These are phyloP conservation scores for Ceratocystis ficicola DNA, from an alignment of 2,329 filamentous ascomycete genomes.

Conservation along the genomic window DNA sequence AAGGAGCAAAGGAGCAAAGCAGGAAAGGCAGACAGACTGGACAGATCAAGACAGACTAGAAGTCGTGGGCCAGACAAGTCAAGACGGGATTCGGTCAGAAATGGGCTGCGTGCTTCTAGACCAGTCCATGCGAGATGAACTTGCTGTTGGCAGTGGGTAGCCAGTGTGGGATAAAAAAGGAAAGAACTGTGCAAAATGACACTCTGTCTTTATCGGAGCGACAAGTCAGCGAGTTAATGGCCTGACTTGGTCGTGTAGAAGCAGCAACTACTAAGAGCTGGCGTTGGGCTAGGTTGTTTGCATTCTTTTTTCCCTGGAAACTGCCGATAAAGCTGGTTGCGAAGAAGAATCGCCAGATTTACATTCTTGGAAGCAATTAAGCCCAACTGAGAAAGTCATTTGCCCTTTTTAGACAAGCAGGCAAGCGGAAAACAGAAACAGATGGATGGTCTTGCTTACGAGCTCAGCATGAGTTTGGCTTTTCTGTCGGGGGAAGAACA, in stretches of 20 bases:
- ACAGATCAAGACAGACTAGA: background rate
- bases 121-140: background rate
- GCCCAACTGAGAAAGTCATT: constrained; percentile 10
- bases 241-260: background rate
- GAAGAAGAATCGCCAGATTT: background rate
- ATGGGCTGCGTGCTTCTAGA: background rate
- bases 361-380: constrained; percentile 22
- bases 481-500: background rate
- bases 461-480: background rate
- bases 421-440: background rate
- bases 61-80: too few species aligned
- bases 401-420: constrained; percentile 6
- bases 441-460: background rate
- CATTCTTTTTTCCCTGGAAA: background rate
- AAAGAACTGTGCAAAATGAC: background rate
- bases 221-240: background rate
- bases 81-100: too few species aligned
- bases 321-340: background rate
- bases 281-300: background rate
- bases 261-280: background rate
- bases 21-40: background rate
- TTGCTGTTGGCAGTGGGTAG: background rate
- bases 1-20: background rate
- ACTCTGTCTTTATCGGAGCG: constrained; percentile 3
- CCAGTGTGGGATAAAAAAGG: background rate